These are phyloP conservation scores for Taiozyma onychis DNA, from an alignment of 1,139 yeast species.

Conservation along the genomic window DNA sequence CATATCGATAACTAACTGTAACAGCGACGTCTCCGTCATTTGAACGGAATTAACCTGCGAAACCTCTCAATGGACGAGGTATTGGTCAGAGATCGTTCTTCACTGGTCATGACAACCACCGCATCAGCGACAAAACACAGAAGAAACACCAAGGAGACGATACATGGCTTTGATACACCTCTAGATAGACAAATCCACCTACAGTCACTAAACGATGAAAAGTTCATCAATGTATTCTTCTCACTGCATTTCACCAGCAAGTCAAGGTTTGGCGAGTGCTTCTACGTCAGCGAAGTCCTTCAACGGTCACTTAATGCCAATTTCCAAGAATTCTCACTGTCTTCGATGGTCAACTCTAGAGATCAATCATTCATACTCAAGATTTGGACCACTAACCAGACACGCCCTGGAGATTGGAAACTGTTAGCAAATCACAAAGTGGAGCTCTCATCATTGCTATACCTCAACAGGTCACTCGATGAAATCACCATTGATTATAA, in stretches of 20 bases:
- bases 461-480: slow-evolving; percentile 25
- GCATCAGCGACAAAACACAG: slow-evolving; percentile 6
- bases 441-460: slow-evolving; percentile 25
- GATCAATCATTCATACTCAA: slow-evolving; percentile 14
- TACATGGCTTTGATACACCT: slow-evolving; percentile 21
- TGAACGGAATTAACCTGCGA: slow-evolving; percentile 17
- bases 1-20: not conserved
- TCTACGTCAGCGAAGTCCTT: slow-evolving; percentile 36
- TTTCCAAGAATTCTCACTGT: slow-evolving; percentile 28
- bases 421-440: slow-evolving; percentile 22
- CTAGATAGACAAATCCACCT: slow-evolving; percentile 26
- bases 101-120: slow-evolving; percentile 12
- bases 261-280: slow-evolving; percentile 21
- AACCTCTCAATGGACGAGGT: slow-evolving; percentile 9
- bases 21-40: slow-evolving; percentile 23
- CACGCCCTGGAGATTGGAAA: slow-evolving; percentile 22
- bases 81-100: slow-evolving; percentile 4
- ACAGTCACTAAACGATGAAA: slow-evolving; percentile 25
- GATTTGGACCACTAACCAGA: slow-evolving; percentile 22
- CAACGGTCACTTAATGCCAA: slow-evolving; percentile 29
- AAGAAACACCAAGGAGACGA: slow-evolving; percentile 14
- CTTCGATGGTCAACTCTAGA: slow-evolving; percentile 4
- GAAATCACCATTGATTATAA: slow-evolving; percentile 17
- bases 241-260: slow-evolving; percentile 28
- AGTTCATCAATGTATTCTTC: slow-evolving; percentile 32